Evolutionary conservation across 306 rosid species (phyloP).

Genomic region (Prinsepia uniflora): DNA sequence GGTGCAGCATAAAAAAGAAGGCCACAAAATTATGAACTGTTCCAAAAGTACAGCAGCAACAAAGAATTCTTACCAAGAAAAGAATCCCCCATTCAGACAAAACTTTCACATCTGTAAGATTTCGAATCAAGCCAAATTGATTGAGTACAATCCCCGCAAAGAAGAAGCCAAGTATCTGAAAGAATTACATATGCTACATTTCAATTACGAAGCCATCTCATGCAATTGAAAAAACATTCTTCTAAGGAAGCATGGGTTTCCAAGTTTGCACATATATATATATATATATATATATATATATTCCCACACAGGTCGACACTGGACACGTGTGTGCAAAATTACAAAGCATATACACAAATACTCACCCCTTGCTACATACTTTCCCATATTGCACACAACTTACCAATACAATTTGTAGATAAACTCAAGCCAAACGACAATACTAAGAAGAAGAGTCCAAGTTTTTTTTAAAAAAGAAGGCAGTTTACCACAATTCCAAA

Average conservation of each 20-base stretch:
- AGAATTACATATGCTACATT: constrained; percentile 18
- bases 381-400: constrained; percentile 3
- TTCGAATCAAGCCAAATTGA: constrained; percentile 95
- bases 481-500: too few relatives aligned
- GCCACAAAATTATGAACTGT: constrained; percentile 7
- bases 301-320: not conserved
- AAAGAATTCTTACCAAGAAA: constrained; percentile 83
- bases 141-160: constrained; percentile 88
- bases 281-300: too few relatives aligned
- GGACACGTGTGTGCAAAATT: not conserved
- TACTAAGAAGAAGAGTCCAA: not conserved
- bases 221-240: not conserved
- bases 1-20: not conserved
- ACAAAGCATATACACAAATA: not conserved
- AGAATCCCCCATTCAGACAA: constrained; percentile 99
- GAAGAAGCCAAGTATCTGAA: constrained; percentile 98
- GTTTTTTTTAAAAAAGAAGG: too few relatives aligned
- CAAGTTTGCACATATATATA: not conserved
- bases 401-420: not conserved
- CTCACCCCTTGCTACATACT: not conserved
- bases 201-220: not conserved
- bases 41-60: constrained; percentile 19
- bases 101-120: constrained; percentile 83
- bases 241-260: not conserved
- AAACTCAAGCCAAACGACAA: not conserved